Evolutionary conservation across 164 flowering plant species (phyloP).

Genomic region (Magnolia changhungtana): DNA sequence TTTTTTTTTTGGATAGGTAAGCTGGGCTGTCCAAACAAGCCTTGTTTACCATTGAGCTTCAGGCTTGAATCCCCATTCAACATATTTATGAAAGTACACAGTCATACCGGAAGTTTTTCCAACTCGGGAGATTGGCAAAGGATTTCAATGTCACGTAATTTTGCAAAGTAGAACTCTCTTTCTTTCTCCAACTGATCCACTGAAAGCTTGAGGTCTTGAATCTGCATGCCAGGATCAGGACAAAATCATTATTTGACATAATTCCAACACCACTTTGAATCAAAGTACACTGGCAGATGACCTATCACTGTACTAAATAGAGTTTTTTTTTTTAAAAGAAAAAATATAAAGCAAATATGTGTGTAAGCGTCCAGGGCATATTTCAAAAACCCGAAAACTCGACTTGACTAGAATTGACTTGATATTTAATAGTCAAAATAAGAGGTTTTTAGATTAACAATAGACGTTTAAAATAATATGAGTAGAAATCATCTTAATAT

Average conservation of each 20-base stretch:
- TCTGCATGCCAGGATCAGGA: constrained; percentile 29
- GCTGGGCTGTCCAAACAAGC: too few species aligned
- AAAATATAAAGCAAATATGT: neutral
- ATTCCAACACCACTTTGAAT: neutral
- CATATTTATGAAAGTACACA: neutral
- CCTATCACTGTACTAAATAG: neutral
- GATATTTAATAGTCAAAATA: too few species aligned
- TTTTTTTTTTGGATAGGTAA: too few species aligned
- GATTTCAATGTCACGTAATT: constrained; percentile 78
- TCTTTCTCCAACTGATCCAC: constrained; percentile 78
- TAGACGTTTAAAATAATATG: too few species aligned
- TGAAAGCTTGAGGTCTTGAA: constrained; percentile 70
- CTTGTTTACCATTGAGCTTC: too few species aligned
- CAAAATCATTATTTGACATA: neutral
- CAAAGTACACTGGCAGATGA: neutral
- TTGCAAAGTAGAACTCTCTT: constrained; percentile 85
- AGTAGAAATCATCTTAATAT: too few species aligned
- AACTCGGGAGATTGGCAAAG: constrained; percentile 75
- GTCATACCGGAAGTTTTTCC: constrained; percentile 63
- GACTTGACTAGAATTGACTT: too few species aligned
- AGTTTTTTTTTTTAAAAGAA: neutral
- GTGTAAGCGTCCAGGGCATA: too few species aligned
- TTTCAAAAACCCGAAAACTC: too few species aligned
- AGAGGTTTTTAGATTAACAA: too few species aligned
- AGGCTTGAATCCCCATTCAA: too few species aligned